These are phyloP conservation scores for Rhizophagus prolifer DNA, from an alignment of 192 early-diverging fungal species.

Conservation along the genomic window DNA sequence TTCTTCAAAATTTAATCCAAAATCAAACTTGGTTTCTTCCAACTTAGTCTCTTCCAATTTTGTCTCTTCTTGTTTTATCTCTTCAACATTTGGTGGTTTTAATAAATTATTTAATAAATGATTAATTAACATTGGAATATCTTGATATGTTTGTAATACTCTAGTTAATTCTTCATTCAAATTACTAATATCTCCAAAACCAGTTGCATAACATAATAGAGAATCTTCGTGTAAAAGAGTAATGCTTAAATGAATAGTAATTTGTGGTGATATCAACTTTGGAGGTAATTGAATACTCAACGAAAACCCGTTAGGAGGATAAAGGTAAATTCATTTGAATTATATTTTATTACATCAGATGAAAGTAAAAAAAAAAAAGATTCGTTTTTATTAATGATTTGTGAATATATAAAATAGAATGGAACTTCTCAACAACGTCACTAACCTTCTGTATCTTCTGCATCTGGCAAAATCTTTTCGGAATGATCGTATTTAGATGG, in stretches of 20 bases:
- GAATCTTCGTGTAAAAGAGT: background rate
- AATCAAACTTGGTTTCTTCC: too few species aligned
- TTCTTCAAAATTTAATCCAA: too few species aligned
- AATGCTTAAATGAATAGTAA: constrained; percentile 3
- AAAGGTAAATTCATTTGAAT: background rate
- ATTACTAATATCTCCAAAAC: background rate
- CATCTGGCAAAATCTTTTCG: background rate
- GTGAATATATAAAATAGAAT: background rate
- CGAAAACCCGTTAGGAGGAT: constrained; percentile 4
- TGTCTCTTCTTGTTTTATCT: too few species aligned
- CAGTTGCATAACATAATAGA: background rate
- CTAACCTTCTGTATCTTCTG: constrained; percentile 5
- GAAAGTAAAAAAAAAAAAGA: background rate
- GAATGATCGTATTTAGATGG: background rate
- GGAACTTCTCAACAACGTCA: background rate
- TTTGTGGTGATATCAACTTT: background rate
- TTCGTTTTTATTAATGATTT: background rate
- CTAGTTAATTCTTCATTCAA: background rate
- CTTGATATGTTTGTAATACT: constrained; percentile 16
- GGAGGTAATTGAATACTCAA: constrained; percentile 6
- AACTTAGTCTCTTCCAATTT: too few species aligned
- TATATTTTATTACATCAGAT: background rate
- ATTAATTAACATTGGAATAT: constrained; percentile 18
- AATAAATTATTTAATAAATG: constrained; percentile 1
- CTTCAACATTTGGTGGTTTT: background rate